These are phyloP conservation scores for Abelmoschus esculentus DNA, from an alignment of 345 rosid genomes.

Conservation along the genomic window DNA sequence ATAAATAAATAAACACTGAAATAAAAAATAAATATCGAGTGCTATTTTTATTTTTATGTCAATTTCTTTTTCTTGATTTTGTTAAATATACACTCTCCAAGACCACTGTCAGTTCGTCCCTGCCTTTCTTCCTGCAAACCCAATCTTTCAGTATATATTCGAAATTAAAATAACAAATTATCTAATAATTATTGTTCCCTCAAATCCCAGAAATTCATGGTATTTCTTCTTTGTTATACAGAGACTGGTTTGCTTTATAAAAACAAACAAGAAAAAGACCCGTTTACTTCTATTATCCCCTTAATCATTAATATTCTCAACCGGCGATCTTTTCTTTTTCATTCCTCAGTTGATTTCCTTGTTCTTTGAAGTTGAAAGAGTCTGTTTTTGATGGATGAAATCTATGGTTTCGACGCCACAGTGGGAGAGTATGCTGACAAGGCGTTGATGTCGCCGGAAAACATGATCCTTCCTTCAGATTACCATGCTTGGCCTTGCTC, in stretches of 20 bases:
- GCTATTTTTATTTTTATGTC: too few species aligned
- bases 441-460: slow-evolving; percentile 61
- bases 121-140: slow-evolving; percentile 29
- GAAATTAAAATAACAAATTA: background rate
- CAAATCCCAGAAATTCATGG: background rate
- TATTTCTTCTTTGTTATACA: background rate
- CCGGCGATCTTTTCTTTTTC: background rate
- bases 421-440: slow-evolving; percentile 46
- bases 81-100: slow-evolving; percentile 17
- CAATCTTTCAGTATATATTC: slow-evolving; percentile 1
- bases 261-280: background rate
- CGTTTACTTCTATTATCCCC: background rate
- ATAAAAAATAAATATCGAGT: too few species aligned
- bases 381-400: slow-evolving; percentile 54
- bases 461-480: slow-evolving; percentile 44
- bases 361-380: too few species aligned
- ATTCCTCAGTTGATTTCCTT: background rate
- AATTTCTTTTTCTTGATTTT: background rate
- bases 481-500: slow-evolving; percentile 37
- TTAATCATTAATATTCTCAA: background rate
- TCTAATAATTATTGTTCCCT: background rate
- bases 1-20: too few species aligned
- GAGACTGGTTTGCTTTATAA: too few species aligned
- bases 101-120: slow-evolving; percentile 17
- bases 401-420: slow-evolving; percentile 50